These are phyloP conservation scores for Podaxis sp. DNA, from an alignment of 768 basidiomycete genomes.

Conservation along the genomic window DNA sequence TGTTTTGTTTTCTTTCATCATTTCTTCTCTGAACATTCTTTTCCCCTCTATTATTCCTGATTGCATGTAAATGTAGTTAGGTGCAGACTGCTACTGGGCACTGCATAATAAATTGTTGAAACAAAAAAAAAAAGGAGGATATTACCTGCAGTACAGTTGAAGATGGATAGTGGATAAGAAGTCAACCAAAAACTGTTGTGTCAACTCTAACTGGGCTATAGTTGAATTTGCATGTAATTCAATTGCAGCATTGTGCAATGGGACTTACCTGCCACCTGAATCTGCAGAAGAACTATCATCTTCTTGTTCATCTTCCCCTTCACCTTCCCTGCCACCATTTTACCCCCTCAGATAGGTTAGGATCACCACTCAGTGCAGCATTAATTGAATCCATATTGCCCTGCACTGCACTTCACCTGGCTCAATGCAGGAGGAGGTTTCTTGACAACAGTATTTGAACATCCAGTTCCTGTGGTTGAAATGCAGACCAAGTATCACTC, in stretches of 20 bases:
- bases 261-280: constrained; percentile 31
- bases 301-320: constrained; percentile 35
- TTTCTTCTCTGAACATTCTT: no score
- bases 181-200: constrained; percentile 57
- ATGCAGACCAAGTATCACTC: constrained; percentile 33
- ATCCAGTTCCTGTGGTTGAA: not conserved
- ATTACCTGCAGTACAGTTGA: not conserved
- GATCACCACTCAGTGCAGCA: not conserved
- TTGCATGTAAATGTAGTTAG: no score
- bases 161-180: constrained; percentile 36
- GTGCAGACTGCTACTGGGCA: no score
- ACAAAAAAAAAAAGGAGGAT: no score
- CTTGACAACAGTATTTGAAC: constrained; percentile 28
- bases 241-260: constrained; percentile 60
- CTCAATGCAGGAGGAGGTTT: not conserved
- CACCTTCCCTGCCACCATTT: constrained; percentile 31
- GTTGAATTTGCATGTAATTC: constrained; percentile 72
- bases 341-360: constrained; percentile 12
- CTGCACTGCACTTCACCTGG: not conserved
- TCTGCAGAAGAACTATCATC: constrained; percentile 44
- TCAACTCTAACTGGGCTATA: constrained; percentile 78
- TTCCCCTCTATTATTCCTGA: no score
- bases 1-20: no score
- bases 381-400: constrained; percentile 4
- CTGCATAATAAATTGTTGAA: no score